These are phyloP conservation scores for Vinca minor DNA, from an alignment of 257 asterid species.

Conservation along the genomic window DNA sequence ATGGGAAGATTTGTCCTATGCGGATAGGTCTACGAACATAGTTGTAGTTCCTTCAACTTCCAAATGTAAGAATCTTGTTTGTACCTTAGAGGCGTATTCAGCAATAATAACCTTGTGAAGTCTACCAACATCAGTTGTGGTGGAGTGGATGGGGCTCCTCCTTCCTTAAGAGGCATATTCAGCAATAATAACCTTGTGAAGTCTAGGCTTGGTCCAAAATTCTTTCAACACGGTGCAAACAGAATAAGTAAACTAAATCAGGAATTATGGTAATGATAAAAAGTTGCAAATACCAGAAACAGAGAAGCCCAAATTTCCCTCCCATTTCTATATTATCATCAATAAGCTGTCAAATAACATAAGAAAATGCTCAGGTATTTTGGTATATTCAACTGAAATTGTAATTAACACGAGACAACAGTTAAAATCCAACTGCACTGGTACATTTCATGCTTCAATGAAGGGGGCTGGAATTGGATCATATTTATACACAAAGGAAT, in stretches of 20 bases:
- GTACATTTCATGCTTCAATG: background rate
- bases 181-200: background rate
- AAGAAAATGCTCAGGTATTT: background rate
- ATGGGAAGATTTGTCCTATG: constrained; percentile 69
- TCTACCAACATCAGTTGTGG: too few relatives aligned
- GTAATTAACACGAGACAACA: background rate
- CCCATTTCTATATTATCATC: background rate
- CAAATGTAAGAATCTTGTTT: constrained; percentile 38
- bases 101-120: background rate
- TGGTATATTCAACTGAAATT: background rate
- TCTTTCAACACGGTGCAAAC: too few relatives aligned
- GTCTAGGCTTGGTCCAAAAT: too few relatives aligned
- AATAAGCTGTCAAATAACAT: background rate
- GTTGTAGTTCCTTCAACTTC: constrained; percentile 79
- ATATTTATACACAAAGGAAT: background rate
- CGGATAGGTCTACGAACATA: constrained; percentile 69
- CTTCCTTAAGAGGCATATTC: too few relatives aligned
- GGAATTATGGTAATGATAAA: background rate
- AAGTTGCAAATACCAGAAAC: background rate
- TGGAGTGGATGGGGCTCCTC: too few relatives aligned
- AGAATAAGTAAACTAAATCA: background rate
- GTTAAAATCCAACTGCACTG: constrained; percentile 2
- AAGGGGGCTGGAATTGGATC: background rate
- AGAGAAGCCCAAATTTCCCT: background rate
- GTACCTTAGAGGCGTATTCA: background rate